Percentiles rank a stretch among this genome's conserved stretches.
Evolutionary conservation across 495 filamentous ascomycete species (phyloP).

Genomic region (Acidomyces sp.): DNA sequence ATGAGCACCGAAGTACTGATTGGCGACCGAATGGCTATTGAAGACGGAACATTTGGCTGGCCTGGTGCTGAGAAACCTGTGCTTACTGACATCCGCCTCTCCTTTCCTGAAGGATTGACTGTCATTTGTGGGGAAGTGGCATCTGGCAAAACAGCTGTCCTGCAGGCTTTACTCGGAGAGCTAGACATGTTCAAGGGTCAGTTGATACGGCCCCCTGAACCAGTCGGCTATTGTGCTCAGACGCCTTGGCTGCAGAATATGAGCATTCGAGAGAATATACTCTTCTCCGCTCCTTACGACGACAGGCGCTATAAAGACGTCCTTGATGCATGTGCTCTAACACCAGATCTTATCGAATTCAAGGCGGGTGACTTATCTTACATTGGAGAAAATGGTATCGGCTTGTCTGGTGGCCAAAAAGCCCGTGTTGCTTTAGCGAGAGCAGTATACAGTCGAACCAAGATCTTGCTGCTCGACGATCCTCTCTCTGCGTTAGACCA

Average conservation of each 20-base stretch:
- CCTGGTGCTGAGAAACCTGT: conserved; percentile 50
- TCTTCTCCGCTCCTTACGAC: conserved; percentile 63
- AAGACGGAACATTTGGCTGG: conserved; percentile 62
- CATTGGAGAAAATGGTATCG: conserved; percentile 32
- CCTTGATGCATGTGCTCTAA: conserved; percentile 29
- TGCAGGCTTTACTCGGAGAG: conserved; percentile 69
- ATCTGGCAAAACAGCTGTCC: conserved; percentile 64
- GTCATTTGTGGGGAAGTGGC: conserved; percentile 60
- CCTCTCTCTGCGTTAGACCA: conserved; percentile 44
- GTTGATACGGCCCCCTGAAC: conserved; percentile 46
- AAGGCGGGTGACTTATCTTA: conserved; percentile 30
- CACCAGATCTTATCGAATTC: conserved; percentile 28
- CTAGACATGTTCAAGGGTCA: conserved; percentile 52
- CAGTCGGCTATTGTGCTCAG: conserved; percentile 70
- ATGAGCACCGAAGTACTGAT: conserved; percentile 23
- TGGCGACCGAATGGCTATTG: conserved; percentile 37
- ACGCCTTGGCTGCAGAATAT: conserved; percentile 86
- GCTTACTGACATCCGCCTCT: conserved; percentile 47
- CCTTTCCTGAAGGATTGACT: conserved; percentile 52
- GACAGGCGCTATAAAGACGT: conserved; percentile 39
- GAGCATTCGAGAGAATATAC: conserved; percentile 74
- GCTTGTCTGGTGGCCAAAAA: conserved; percentile 30
- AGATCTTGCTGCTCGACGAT: conserved; percentile 30
- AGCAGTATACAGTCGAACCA: conserved; percentile 29
- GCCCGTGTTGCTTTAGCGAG: conserved; percentile 30